These are phyloP conservation scores for Vaucheria bursata DNA, from an alignment of 352 stramenopile genomes.

Conservation along the genomic window DNA sequence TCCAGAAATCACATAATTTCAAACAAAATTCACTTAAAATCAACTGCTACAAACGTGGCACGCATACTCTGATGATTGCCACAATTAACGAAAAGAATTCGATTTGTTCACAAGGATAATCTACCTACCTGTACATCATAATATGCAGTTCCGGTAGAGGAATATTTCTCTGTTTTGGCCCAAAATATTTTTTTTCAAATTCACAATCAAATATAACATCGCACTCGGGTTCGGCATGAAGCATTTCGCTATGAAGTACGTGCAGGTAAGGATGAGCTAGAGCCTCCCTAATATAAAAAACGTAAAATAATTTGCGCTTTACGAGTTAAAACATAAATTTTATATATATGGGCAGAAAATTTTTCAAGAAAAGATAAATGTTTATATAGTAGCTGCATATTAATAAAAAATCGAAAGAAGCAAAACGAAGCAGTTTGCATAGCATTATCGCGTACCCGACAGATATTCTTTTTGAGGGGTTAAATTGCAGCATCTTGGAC, in stretches of 20 bases:
- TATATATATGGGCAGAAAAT: neutral
- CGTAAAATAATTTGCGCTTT: neutral
- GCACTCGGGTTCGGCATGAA: constrained; percentile 2
- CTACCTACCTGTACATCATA: neutral
- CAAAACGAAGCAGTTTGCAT: neutral
- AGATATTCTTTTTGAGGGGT: constrained; percentile 25
- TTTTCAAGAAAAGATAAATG: neutral
- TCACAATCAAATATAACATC: neutral
- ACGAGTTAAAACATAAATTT: neutral
- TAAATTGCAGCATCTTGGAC: constrained; percentile 37
- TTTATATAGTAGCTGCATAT: neutral
- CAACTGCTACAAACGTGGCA: neutral
- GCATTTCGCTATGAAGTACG: constrained; percentile 75
- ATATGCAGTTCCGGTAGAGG: neutral
- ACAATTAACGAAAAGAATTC: neutral
- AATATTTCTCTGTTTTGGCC: neutral
- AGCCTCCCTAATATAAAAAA: constrained; percentile 52
- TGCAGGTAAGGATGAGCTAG: constrained; percentile 76
- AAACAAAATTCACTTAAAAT: neutral
- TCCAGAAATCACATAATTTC: neutral
- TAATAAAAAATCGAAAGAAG: neutral
- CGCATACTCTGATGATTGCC: neutral
- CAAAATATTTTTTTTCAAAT: neutral
- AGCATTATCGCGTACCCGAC: constrained; percentile 7
- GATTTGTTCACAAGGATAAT: neutral